Evolutionary conservation across 2,329 filamentous ascomycete species (phyloP), one percentile per base, ranked within the genome.

Genomic region (Pestalotiopsis sp.): DNA sequence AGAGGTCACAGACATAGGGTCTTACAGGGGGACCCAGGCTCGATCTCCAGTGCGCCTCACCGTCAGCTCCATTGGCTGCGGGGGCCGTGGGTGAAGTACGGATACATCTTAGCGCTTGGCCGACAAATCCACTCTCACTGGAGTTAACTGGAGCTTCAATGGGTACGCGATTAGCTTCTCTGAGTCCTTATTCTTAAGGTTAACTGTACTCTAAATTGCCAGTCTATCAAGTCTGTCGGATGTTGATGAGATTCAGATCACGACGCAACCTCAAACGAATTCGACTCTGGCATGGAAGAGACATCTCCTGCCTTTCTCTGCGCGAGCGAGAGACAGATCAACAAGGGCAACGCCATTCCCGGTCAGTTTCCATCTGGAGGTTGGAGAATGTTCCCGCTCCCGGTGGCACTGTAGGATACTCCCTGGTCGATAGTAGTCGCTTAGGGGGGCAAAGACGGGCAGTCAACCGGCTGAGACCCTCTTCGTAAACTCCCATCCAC

Each of bases 111-210:
- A 17, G 45, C 45, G 45, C 14, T n/a, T 20, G 14, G 45, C 45
- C 45, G 13, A 9, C 7, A 17, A 6, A 11, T 52, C 45, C 31
- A 36, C 31, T 36, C 7, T 36, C 31, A 36, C 31, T 36, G 27
- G 25, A 36, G 12, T 27, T 14, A 4, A 40, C 13, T 62, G 59
- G 27, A 20, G 36, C 12, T 59, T 59, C 36, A 36, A 36, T 36
- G 36, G 27, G 20, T 17, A 20, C 36, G 38, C 36, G 25, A 40
- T 40, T 40, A 40, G n/a, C 31, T 36, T 27, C 27, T 61, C 20
- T 17, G 38, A 38, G 31, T 62, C 59, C 31, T 62, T 62, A 62
- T 62, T 62, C 13, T 62, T 62, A 62, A 62, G 59, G 31, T 62
- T 62, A 62, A 62, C n/a, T 23, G n/a, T 36, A 62, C 27, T 36